Conservation (phyloP, 306 rosid genomes). For the Castanospermum australe region DNA sequence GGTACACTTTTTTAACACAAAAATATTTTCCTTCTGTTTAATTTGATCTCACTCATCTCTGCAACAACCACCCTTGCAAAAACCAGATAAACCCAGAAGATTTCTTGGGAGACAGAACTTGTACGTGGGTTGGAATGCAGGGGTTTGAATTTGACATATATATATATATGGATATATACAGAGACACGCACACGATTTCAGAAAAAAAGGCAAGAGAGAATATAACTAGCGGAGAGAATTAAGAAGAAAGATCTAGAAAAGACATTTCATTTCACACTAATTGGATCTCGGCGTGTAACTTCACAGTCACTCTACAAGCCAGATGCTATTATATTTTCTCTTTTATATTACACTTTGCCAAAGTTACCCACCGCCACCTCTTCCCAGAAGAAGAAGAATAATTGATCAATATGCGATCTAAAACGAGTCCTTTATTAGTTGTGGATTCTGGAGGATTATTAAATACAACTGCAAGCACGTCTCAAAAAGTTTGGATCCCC, state of each 20-base stretch:
- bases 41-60: conserved; percentile 62
- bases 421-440: neutral
- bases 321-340: conserved; percentile 8
- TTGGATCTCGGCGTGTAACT: conserved; percentile 30
- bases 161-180: neutral
- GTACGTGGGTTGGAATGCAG: conserved; percentile 1
- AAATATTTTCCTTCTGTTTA: too few species aligned
- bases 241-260: conserved; percentile 38
- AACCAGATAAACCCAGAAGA: neutral
- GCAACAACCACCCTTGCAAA: conserved; percentile 5
- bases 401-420: neutral
- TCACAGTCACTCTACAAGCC: conserved; percentile 7
- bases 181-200: neutral
- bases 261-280: conserved; percentile 19
- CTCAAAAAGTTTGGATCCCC: neutral
- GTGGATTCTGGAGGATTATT: conserved; percentile 17
- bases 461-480: conserved; percentile 6
- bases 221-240: conserved; percentile 30
- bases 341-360: conserved; percentile 8
- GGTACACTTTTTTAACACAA: too few species aligned
- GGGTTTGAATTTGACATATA: neutral
- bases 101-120: conserved; percentile 20
- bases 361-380: conserved; percentile 21
- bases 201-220: conserved; percentile 22
- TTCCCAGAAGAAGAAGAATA: neutral